phyloP scores from a whole-genome alignment of 2,329 filamentous ascomycete genomes.

The Xylaria arbuscula region DNA sequence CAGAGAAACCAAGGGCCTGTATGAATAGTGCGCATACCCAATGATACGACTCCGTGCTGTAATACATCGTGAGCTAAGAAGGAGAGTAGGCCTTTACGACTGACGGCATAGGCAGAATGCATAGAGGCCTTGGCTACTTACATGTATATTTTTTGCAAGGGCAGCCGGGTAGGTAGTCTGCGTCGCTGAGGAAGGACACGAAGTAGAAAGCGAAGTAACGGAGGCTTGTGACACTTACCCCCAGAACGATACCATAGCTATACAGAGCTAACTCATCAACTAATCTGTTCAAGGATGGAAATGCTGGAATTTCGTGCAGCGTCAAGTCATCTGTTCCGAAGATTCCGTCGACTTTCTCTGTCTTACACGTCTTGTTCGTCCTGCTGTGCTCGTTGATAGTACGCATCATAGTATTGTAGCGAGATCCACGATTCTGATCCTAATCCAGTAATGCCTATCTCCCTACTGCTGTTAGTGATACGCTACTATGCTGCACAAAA shows the following conservation, averaged over 20 bases:
- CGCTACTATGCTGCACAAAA: background rate
- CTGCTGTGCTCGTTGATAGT: background rate
- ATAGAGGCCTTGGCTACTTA: slow-evolving; percentile 10
- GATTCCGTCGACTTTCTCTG: background rate
- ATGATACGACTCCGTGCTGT: slow-evolving; percentile 15
- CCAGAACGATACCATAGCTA: too few relatives aligned
- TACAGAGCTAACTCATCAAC: too few relatives aligned
- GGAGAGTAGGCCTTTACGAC: slow-evolving; percentile 1
- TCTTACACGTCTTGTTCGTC: background rate
- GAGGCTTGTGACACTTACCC: background rate
- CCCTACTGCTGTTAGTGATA: background rate
- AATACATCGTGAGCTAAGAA: slow-evolving; percentile 22
- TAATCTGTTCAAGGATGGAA: background rate
- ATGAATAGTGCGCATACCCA: slow-evolving; percentile 15
- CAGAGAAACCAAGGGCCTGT: slow-evolving; percentile 11
- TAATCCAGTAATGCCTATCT: background rate
- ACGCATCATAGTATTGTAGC: background rate
- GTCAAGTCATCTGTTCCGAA: background rate
- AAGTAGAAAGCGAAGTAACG: background rate
- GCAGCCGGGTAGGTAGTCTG: background rate
- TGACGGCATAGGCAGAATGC: slow-evolving; percentile 16
- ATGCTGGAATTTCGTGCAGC: background rate
- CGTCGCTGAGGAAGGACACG: background rate
- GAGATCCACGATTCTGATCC: slow-evolving; percentile 7
- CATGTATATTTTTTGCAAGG: background rate